A percentile compares a stretch with the other conserved stretches of the same genome.
Evolutionary conservation across 179 eudicot genomes (phyloP).

Genomic region (Drosera spatulata): DNA sequence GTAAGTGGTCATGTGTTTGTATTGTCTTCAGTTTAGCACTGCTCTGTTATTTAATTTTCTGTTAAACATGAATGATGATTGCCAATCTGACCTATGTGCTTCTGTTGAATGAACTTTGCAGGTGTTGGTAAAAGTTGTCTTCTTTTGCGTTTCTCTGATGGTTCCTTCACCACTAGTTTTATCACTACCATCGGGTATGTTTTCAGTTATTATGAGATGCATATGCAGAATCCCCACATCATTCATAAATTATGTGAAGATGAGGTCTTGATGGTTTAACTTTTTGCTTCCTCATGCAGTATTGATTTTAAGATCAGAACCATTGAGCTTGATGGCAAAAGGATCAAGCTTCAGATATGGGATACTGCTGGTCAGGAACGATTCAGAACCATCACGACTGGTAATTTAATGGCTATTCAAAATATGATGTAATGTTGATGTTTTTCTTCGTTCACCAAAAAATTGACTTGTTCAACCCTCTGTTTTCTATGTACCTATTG

Average conservation of each 20-base stretch:
- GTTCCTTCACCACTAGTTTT: slow-evolving; percentile 43
- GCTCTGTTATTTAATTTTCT: too few relatives aligned
- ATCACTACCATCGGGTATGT: slow-evolving; percentile 42
- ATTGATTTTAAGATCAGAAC: slow-evolving; percentile 28
- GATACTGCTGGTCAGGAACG: too few relatives aligned
- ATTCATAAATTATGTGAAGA: neutral
- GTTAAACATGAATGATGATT: too few relatives aligned
- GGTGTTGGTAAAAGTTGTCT: neutral
- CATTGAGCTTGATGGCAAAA: too few relatives aligned
- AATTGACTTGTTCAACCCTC: too few relatives aligned
- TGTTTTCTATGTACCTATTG: too few relatives aligned
- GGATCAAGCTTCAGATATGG: too few relatives aligned
- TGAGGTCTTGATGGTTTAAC: slow-evolving; percentile 1
- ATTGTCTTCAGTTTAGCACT: too few relatives aligned
- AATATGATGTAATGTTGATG: too few relatives aligned
- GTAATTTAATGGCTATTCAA: slow-evolving; percentile 22
- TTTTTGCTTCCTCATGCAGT: slow-evolving; percentile 12
- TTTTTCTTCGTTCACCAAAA: too few relatives aligned
- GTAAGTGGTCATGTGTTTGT: neutral
- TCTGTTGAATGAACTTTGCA: too few relatives aligned
- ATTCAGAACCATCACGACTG: slow-evolving; percentile 37
- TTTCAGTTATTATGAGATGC: slow-evolving; percentile 1
- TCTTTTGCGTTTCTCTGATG: slow-evolving; percentile 4
- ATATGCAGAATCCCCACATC: neutral
- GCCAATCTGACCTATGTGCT: too few relatives aligned